These are phyloP conservation scores for Penicillium antarcticum DNA, from an alignment of 495 filamentous ascomycete genomes.

Conservation along the genomic window DNA sequence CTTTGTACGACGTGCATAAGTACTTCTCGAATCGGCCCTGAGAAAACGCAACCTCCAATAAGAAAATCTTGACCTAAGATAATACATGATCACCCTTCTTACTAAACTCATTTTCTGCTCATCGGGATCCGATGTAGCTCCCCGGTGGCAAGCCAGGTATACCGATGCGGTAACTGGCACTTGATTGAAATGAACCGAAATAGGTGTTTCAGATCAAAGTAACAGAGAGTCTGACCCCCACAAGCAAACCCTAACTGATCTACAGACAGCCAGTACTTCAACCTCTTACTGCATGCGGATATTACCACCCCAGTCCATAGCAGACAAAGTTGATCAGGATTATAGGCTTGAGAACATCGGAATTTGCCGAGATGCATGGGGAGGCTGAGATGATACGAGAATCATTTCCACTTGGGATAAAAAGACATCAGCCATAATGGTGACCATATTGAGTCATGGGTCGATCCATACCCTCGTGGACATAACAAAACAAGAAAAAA, in stretches of 20 bases:
- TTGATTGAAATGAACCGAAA: neutral
- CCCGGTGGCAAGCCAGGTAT: neutral
- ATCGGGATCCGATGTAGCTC: neutral
- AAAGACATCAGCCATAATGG: neutral
- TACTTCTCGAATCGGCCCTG: constrained; percentile 3
- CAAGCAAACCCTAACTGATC: neutral
- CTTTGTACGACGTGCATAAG: constrained; percentile 20
- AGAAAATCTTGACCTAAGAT: neutral
- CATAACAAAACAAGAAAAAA: no score
- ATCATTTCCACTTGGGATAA: constrained; percentile 3
- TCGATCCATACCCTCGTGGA: neutral
- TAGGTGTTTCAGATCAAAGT: constrained; percentile 3
- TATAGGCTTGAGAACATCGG: constrained; percentile 15
- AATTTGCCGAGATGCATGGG: constrained; percentile 23
- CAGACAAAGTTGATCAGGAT: neutral
- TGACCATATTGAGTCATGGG: neutral
- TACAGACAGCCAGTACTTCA: neutral
- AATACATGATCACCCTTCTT: neutral
- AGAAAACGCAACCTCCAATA: neutral
- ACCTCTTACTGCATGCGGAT: neutral
- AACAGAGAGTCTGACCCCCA: neutral
- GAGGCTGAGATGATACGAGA: neutral
- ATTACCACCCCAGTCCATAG: neutral
- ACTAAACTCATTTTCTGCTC: neutral
- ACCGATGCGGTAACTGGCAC: neutral